Evolutionary conservation across 2,329 filamentous ascomycete genomes (phyloP).

Genomic region (Capronia americana): DNA sequence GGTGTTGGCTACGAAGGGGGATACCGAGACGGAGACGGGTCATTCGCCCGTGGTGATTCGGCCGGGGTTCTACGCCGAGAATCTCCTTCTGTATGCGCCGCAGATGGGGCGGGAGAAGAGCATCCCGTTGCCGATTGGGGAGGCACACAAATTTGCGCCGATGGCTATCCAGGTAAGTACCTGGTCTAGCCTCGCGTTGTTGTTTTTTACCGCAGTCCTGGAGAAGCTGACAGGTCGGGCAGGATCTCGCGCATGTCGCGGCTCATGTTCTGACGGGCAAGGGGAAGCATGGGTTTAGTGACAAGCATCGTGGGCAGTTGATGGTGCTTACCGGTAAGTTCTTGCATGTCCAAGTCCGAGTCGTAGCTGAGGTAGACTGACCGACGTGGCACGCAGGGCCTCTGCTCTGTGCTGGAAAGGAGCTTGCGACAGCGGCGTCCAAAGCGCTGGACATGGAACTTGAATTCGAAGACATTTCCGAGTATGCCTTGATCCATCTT

Average conservation of each 20-base stretch:
- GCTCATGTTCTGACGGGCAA: neutral
- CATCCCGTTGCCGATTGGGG: neutral
- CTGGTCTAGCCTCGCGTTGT: too few species aligned
- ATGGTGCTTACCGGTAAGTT: conserved; percentile 1
- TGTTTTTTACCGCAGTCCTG: too few species aligned
- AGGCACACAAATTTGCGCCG: neutral
- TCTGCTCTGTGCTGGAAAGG: neutral
- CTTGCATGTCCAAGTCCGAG: neutral
- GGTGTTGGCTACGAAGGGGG: neutral
- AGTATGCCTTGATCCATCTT: neutral
- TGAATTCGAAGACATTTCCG: neutral
- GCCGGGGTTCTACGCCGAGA: neutral
- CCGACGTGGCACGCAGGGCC: neutral
- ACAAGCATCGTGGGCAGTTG: neutral
- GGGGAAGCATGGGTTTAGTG: neutral
- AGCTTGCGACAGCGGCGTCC: neutral
- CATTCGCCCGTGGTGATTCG: neutral
- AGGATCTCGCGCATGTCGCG: neutral
- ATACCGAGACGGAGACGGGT: neutral
- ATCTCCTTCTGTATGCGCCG: neutral
- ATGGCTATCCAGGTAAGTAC: neutral
- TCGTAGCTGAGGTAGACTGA: neutral
- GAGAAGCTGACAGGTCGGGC: neutral
- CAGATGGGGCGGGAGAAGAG: neutral
- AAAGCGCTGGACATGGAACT: neutral